Evolutionary conservation across 805 yeast species (phyloP).

Genomic region (Schwanniomyces occidentalis): DNA sequence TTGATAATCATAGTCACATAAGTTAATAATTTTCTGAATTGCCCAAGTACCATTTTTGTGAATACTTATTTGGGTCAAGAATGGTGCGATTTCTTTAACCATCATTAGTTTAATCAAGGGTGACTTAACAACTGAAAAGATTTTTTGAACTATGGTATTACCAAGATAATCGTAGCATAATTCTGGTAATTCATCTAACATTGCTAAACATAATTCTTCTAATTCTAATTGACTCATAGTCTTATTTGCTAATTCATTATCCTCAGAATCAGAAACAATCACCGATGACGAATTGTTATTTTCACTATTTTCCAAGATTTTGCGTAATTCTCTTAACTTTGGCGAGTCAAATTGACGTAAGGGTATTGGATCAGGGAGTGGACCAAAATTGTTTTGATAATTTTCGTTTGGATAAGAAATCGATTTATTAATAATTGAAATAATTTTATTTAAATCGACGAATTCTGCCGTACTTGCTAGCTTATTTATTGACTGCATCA

Average conservation of each 20-base stretch:
- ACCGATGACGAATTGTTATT: constrained; percentile 6
- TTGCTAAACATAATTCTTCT: constrained; percentile 78
- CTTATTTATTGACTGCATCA: constrained; percentile 17
- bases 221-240: constrained; percentile 55
- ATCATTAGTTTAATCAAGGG: constrained; percentile 74
- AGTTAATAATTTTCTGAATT: constrained; percentile 87
- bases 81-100: constrained; percentile 76
- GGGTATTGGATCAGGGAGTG: constrained; percentile 71
- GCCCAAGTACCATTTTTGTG: constrained; percentile 99
- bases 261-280: constrained; percentile 6
- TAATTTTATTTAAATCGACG: constrained; percentile 39
- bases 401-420: constrained; percentile 42
- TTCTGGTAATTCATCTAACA: constrained; percentile 88
- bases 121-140: constrained; percentile 68
- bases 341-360: constrained; percentile 84
- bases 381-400: constrained; percentile 60
- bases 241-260: constrained; percentile 11
- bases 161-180: constrained; percentile 91
- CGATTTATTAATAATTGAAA: constrained; percentile 43
- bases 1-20: constrained; percentile 53
- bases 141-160: constrained; percentile 90
- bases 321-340: constrained; percentile 81
- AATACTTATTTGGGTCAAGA: constrained; percentile 85
- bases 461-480: constrained; percentile 16
- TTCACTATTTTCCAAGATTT: constrained; percentile 44